phyloP scores from a whole-genome alignment of 2,329 filamentous ascomycete genomes.

The Thielaviopsis ethacetica region DNA sequence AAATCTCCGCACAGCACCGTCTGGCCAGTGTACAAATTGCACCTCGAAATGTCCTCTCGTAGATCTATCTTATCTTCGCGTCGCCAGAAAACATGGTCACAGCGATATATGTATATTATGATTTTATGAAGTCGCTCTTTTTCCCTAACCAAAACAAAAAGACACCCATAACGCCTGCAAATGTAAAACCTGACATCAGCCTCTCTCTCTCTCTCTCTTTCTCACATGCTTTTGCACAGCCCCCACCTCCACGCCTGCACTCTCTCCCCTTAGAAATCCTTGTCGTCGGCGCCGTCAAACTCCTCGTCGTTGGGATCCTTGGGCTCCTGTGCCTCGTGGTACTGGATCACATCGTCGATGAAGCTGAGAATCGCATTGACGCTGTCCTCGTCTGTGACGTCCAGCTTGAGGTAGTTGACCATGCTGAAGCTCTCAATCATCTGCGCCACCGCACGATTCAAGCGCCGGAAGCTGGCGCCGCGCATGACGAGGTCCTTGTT shows the following conservation, averaged over 20 bases:
- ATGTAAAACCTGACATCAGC: neutral
- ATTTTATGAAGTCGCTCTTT: neutral
- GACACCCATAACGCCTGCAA: neutral
- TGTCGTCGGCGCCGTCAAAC: constrained; percentile 23
- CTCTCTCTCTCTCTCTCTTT: neutral
- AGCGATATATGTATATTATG: too few relatives aligned
- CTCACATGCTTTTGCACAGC: too few relatives aligned
- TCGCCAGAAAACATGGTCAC: neutral
- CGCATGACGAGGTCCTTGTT: constrained; percentile 58
- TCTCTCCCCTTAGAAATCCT: constrained; percentile 11
- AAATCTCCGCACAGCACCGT: neutral
- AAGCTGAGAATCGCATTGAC: constrained; percentile 71
- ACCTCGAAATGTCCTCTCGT: neutral
- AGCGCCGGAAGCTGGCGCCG: constrained; percentile 61
- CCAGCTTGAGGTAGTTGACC: constrained; percentile 84
- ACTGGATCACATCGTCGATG: constrained; percentile 89
- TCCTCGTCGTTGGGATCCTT: constrained; percentile 56
- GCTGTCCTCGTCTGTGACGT: constrained; percentile 84
- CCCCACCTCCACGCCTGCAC: neutral
- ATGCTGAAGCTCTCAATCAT: constrained; percentile 96
- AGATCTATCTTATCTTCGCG: neutral
- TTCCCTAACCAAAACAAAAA: neutral
- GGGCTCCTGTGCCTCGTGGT: constrained; percentile 83
- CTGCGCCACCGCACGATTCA: constrained; percentile 78
- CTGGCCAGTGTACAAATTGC: neutral